Evolutionary conservation across 306 rosid genomes (phyloP).

Genomic region (Corylus americana): DNA sequence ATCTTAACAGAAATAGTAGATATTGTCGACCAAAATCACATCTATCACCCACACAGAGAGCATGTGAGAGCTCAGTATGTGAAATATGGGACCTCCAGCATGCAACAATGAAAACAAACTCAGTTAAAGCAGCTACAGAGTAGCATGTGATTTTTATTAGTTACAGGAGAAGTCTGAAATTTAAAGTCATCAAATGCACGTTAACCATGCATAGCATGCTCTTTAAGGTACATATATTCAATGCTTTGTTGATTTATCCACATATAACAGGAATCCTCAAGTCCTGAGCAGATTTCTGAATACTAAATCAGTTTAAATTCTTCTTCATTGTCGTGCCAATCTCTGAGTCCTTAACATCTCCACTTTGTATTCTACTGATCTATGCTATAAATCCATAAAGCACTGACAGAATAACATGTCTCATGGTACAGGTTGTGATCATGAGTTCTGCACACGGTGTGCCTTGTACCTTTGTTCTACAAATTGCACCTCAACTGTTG

Average conservation of each 20-base stretch:
- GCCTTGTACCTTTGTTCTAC: slow-evolving; percentile 93
- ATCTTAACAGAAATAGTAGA: not conserved
- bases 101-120: not conserved
- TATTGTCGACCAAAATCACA: not conserved
- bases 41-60: not conserved
- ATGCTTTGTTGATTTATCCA: not conserved
- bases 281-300: not conserved
- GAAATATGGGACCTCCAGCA: not conserved
- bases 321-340: not conserved
- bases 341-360: not conserved
- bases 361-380: not conserved
- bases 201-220: not conserved
- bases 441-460: slow-evolving; percentile 91
- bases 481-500: slow-evolving; percentile 42
- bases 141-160: no score
- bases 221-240: not conserved
- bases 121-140: no score
- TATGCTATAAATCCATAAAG: not conserved
- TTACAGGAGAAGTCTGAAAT: not conserved
- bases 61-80: not conserved
- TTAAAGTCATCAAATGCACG: not conserved
- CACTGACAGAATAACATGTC: not conserved
- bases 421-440: slow-evolving; percentile 77
- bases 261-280: not conserved
- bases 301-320: not conserved